Conservation (phyloP, 2,329 filamentous ascomycete genomes). For the Mycosphaerella sp. region DNA sequence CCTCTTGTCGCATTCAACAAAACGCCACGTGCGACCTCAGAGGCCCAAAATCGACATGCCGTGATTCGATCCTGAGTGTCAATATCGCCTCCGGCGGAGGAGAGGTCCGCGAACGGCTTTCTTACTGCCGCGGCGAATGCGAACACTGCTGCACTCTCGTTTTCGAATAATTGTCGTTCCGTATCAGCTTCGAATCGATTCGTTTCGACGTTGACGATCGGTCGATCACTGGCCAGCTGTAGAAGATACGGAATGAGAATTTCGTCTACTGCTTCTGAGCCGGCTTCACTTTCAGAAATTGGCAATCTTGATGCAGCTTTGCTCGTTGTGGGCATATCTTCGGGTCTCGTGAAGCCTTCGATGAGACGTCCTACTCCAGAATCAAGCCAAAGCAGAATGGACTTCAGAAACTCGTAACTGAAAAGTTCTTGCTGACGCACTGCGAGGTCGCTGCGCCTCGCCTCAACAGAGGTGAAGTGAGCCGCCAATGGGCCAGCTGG, state of each 20-base stretch:
- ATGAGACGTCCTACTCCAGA: conserved; percentile 51
- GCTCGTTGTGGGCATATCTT: conserved; percentile 30
- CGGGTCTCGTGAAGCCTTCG: conserved; percentile 49
- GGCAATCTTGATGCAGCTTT: conserved; percentile 40
- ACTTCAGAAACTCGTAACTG: conserved; percentile 59
- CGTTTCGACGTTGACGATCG: conserved; percentile 51
- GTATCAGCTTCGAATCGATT: conserved; percentile 54
- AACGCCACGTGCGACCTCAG: conserved; percentile 53
- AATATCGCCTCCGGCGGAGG: conserved; percentile 29
- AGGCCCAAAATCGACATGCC: conserved; percentile 51
- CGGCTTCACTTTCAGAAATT: conserved; percentile 45
- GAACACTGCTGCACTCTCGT: conserved; percentile 50
- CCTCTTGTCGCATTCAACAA: conserved; percentile 54
- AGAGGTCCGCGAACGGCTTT: conserved; percentile 48
- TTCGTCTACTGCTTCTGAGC: conserved; percentile 49
- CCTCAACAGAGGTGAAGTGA: conserved; percentile 25
- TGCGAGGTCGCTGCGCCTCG: conserved; percentile 37
- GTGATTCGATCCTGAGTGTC: conserved; percentile 40
- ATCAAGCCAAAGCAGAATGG: conserved; percentile 57
- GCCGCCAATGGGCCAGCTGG: conserved; percentile 20
- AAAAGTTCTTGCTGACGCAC: conserved; percentile 44
- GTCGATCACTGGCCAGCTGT: conserved; percentile 45
- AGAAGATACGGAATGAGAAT: conserved; percentile 54
- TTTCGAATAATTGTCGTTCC: conserved; percentile 46
- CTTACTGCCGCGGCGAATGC: conserved; percentile 51